Conservation (phyloP, 805 yeast genomes). For the Wickerhamomyces chaumierensis region DNA sequence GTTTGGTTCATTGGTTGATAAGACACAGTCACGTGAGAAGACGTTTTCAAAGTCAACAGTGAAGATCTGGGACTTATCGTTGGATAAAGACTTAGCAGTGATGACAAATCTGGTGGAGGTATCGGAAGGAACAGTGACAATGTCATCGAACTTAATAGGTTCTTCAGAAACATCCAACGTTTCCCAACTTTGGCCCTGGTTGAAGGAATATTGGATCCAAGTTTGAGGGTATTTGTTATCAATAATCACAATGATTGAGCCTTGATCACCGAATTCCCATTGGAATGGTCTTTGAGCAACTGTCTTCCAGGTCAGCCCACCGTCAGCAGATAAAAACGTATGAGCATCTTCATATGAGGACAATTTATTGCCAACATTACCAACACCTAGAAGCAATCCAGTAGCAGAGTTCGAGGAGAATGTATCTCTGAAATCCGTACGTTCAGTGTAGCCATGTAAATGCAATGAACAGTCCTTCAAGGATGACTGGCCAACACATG, state of each 20-base stretch:
- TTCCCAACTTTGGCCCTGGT: slow-evolving; percentile 72
- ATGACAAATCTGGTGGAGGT: slow-evolving; percentile 68
- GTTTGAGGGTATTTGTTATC: slow-evolving; percentile 47
- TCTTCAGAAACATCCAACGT: slow-evolving; percentile 51
- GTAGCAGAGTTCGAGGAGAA: slow-evolving; percentile 81
- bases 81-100: slow-evolving; percentile 35
- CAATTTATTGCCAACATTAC: slow-evolving; percentile 71
- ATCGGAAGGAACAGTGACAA: slow-evolving; percentile 86
- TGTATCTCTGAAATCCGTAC: slow-evolving; percentile 74
- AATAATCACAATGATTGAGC: slow-evolving; percentile 71
- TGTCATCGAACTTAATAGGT: slow-evolving; percentile 49
- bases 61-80: slow-evolving; percentile 31
- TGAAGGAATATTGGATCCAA: slow-evolving; percentile 51
- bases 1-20: slow-evolving; percentile 32
- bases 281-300: slow-evolving; percentile 59
- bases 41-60: slow-evolving; percentile 46
- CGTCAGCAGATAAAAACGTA: slow-evolving; percentile 76
- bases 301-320: slow-evolving; percentile 83
- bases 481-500: slow-evolving; percentile 39
- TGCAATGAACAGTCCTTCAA: slow-evolving; percentile 65
- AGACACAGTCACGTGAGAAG: slow-evolving; percentile 41
- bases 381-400: slow-evolving; percentile 79
- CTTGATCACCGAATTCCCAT: slow-evolving; percentile 98
- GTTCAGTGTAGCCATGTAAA: slow-evolving; percentile 84
- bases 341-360: slow-evolving; percentile 38